Evolutionary conservation across 176 grass and related monocot species (phyloP).

Genomic region (Pontederia crassipes): DNA sequence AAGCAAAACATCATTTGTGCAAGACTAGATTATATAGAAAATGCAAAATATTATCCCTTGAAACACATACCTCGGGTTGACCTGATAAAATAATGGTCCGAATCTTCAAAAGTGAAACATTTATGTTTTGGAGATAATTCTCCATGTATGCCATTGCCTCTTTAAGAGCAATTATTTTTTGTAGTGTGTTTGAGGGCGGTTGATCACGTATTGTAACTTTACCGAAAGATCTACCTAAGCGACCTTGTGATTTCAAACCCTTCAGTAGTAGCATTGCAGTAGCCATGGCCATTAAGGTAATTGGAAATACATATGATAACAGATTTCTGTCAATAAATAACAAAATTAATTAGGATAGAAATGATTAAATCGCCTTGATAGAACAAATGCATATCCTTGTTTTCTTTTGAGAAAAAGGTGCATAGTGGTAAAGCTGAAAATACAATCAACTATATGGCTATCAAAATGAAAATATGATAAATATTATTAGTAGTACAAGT

Average conservation of each 20-base stretch:
- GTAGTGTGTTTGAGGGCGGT: conserved; percentile 87
- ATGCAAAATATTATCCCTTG: conserved; percentile 9
- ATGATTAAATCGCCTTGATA: too few species aligned
- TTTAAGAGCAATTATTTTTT: conserved; percentile 90
- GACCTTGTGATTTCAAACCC: conserved; percentile 82
- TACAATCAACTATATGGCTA: too few species aligned
- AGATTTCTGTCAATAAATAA: conserved; percentile 50
- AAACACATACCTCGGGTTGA: conserved; percentile 69
- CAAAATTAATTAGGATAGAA: conserved; percentile 8
- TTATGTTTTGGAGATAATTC: conserved; percentile 79
- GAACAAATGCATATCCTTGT: too few species aligned
- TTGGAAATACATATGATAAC: conserved; percentile 62
- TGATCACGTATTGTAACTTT: conserved; percentile 80
- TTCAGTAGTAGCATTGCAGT: conserved; percentile 73
- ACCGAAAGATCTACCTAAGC: conserved; percentile 83
- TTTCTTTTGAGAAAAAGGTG: too few species aligned
- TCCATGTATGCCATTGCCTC: conserved; percentile 87
- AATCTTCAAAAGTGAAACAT: conserved; percentile 76
- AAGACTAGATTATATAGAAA: conserved; percentile 3
- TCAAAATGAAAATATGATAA: too few species aligned
- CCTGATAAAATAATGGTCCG: conserved; percentile 61
- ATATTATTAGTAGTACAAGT: too few species aligned
- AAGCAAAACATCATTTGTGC: neutral
- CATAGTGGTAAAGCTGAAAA: too few species aligned
- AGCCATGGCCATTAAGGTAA: conserved; percentile 51